Base-by-base conservation (phyloP, 2,329 filamentous ascomycete genomes). In the Paradendryphiella salina region DNA sequence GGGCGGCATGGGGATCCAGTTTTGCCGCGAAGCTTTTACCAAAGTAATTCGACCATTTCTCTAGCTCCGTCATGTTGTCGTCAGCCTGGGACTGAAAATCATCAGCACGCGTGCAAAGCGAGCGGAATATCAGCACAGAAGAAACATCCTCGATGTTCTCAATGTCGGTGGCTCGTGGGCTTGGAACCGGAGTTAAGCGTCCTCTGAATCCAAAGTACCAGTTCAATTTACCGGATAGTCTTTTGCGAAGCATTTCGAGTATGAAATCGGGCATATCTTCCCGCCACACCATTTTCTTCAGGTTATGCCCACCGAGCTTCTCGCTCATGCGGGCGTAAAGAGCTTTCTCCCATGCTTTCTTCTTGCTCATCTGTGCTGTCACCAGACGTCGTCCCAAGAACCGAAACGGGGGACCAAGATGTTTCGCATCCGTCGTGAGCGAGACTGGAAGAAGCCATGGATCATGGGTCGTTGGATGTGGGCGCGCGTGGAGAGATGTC, bases 381-480 rank as follows among this genome's bases (percentile, higher is more conserved):
- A 66, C 23, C 14, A 53, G 23, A 13, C 55, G 46, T 8, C 61
- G 56, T 14, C 42, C 43, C 7, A 64, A 13, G 37, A 70, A 71
- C 14, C 61, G 57, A 26, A 56, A 52, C 5, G 69, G 63, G 2
- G 57, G 50, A 4, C 68, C 70, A 26, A 66, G 65, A 7, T 59
- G 48, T 21, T 57, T 56, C 7, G 47, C 29, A 13, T 58, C 35
- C 1, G 64, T 64, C 4, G 68, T 69, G 32, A 72, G 53, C 13
- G 52, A 56, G 33, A 64, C 74, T 0, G 85, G 85, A 13, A 84
- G 74, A 67, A 80, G 82, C 82, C 83, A 88, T 0, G 79, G 74
- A 2, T 73, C 60, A 0, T 70, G 64, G 0, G 80, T 82, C 8
- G 77, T 72, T 0, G 85, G 85, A 47, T 87, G 79, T 1, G 73